These are phyloP conservation scores for Elaeis oleifera DNA, from an alignment of 202 grass and related monocot species.

Conservation along the genomic window DNA sequence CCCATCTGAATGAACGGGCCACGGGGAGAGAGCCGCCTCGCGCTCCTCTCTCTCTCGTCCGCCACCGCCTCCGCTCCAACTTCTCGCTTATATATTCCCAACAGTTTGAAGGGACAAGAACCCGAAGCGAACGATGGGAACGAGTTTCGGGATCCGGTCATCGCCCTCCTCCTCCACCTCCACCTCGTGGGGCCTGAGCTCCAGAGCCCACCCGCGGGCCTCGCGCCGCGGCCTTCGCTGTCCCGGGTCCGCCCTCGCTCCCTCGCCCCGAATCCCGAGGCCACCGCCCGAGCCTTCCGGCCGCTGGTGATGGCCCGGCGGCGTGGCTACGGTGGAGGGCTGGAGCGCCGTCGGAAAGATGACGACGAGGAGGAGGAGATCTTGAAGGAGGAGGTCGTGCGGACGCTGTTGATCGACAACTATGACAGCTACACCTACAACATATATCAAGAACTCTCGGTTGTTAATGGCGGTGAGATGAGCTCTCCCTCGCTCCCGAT, in stretches of 20 bases:
- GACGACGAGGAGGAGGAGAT: slow-evolving; percentile 6
- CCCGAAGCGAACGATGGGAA: no score
- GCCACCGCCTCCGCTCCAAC: no score
- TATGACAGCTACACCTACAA: slow-evolving; percentile 99
- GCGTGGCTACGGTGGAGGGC: not conserved
- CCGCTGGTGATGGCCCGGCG: not conserved
- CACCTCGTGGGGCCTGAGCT: no score
- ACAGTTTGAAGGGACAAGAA: no score
- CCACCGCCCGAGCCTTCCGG: not conserved
- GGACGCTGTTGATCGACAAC: slow-evolving; percentile 88
- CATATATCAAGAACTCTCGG: slow-evolving; percentile 82
- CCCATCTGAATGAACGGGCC: no score
- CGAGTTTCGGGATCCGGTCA: no score
- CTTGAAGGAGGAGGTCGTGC: slow-evolving; percentile 24
- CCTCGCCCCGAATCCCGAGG: not conserved
- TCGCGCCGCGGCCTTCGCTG: not conserved
- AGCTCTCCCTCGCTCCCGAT: not conserved
- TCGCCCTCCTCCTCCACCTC: no score
- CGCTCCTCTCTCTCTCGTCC: no score
- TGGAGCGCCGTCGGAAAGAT: not conserved
- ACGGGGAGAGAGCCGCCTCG: no score
- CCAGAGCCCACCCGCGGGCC: no score
- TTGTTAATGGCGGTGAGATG: slow-evolving; percentile 73
- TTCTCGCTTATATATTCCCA: no score
- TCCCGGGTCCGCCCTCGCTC: not conserved